Percentiles rank a stretch among this genome's conserved stretches.
Conservation (phyloP, 2,329 filamentous ascomycete genomes). For the Trichoderma endophyticum region DNA sequence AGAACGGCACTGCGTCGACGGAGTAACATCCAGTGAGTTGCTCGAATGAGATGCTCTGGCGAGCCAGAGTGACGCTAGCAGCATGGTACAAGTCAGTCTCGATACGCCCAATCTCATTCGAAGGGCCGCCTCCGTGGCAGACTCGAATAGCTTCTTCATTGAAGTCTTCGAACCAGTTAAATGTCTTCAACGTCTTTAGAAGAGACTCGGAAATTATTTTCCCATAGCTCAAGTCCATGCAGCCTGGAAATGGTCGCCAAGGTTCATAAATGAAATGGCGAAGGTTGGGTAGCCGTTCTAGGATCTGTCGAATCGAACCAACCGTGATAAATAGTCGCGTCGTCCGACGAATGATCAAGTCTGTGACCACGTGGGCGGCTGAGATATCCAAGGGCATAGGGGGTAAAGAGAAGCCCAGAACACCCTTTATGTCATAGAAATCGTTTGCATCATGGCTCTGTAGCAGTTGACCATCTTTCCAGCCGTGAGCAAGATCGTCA, state of each 20-base stretch:
- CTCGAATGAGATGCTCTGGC: neutral
- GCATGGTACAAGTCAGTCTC: neutral
- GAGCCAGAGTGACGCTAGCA: neutral
- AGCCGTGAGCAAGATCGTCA: neutral
- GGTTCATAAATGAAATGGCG: neutral
- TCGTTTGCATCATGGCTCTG: neutral
- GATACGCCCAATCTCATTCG: neutral
- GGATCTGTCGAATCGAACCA: neutral
- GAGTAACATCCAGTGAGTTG: neutral
- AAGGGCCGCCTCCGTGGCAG: no score
- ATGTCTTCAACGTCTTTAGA: neutral
- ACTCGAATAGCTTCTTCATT: neutral
- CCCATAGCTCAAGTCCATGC: no score
- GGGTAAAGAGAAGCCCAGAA: neutral
- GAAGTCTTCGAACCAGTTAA: neutral
- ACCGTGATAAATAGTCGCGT: neutral
- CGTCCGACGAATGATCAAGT: neutral
- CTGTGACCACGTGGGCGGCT: neutral
- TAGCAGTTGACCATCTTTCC: neutral
- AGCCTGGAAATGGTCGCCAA: neutral
- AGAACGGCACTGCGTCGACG: neutral
- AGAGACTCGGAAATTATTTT: neutral
- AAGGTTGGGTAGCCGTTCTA: neutral
- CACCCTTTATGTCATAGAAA: neutral
- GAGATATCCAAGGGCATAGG: fast-evolving